Evolutionary conservation across 306 rosid genomes (phyloP), one percentile per base, ranked within the genome.

Genomic region (Fragaria ananassa): DNA sequence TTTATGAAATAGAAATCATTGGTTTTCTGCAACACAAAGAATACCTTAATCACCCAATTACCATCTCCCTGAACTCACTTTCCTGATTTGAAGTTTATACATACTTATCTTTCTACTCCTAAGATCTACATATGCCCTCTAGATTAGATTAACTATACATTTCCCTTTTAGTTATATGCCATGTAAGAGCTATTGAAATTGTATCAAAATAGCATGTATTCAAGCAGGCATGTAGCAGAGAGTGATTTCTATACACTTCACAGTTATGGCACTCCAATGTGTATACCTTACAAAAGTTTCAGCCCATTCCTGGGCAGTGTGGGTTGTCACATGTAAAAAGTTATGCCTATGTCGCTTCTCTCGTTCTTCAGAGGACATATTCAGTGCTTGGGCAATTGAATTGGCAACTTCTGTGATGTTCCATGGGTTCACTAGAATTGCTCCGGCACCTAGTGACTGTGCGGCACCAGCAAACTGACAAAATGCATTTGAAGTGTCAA

Each of bases 271-370:
- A 29, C 37, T 29, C 74, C 51, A 46, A 31, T 42, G 68, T 71
- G 51, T 49, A 69, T 88, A 92, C 98, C 97, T 94, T 45, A 94
- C 98, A 74, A 94, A 94, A 80, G 93, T 94, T 79, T 87, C 98
- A 1, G 98, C 98, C 98, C 98, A 94, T 88, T 94, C 96, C 82
- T 94, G 98, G 51, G 98, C 97, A 71, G 98, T 94, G 87, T 94
- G 98, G 58, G 84, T 83, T 49, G 84, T 90, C 65, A 94, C 98
- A 77, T 94, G 97, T 5, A 6, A 54, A 88, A 79, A 94, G 78
- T 94, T 94, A 84, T 92, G 95, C 78, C 63, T 81, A 50, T 94
- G 97, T 58, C 96, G 87, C 76, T 90, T 91, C 82, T 94, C 96
- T 84, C 98, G 92, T 78, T 89, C 88, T 1, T 79, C 88, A 41